phyloP scores from a whole-genome alignment of 257 asterid species.

The Solanum bulbocastanum region DNA sequence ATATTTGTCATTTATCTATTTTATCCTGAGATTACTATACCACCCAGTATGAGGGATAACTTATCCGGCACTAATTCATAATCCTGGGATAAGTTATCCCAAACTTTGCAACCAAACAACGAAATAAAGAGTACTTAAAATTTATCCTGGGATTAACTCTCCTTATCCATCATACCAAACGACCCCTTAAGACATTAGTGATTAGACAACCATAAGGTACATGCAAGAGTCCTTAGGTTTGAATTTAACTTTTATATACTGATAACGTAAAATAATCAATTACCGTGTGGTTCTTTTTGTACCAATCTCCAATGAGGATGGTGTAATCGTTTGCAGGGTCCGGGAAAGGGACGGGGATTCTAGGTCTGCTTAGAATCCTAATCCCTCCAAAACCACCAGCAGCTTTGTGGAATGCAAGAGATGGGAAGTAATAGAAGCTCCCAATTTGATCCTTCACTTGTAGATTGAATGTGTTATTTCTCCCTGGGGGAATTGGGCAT shows the following conservation, averaged over 20 bases:
- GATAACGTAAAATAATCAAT: not conserved
- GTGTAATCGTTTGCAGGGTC: conserved; percentile 63
- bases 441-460: conserved; percentile 98
- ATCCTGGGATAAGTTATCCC: too few relatives aligned
- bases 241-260: not conserved
- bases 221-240: not conserved
- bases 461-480: conserved; percentile 73
- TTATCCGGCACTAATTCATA: too few relatives aligned
- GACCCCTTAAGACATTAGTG: not conserved
- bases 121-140: too few relatives aligned
- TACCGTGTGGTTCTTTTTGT: conserved; percentile 77
- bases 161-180: too few relatives aligned
- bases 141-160: too few relatives aligned
- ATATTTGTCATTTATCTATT: too few relatives aligned
- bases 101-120: too few relatives aligned
- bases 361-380: conserved; percentile 73
- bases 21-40: too few relatives aligned
- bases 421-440: conserved; percentile 81
- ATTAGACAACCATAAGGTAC: not conserved
- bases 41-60: too few relatives aligned
- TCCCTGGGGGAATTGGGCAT: conserved; percentile 91
- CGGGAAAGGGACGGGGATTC: conserved; percentile 77
- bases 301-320: conserved; percentile 81
- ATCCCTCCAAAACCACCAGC: conserved; percentile 92
- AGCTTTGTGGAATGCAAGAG: conserved; percentile 84